Evolutionary conservation across 805 yeast genomes (phyloP), one percentile per base, ranked within the genome.

Genomic region (Metschnikowia peoriensis): DNA sequence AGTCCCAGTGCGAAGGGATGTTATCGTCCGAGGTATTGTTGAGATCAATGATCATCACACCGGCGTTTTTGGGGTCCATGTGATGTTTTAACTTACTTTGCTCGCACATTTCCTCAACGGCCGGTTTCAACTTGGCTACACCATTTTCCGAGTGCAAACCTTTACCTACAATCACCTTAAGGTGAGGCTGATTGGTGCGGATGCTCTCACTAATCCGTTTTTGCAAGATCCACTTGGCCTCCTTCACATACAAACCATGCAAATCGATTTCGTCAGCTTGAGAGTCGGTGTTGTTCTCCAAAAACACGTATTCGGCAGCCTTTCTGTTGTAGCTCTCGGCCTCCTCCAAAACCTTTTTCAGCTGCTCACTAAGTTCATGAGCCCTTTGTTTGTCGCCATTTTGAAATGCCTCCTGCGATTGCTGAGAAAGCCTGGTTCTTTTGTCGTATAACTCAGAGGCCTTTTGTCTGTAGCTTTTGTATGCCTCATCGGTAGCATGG

Each of bases 271-370:
- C 98, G 67, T 89, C 86, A 27, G 78, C 77, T 34, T 80, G 84
- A n/a, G 93, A 85, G 64, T 92, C 97, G 39, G 89, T 81, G 65
- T 93, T 93, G 68, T 93, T 93, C 58, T 88, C 92, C 41, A 85
- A 75, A 67, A 93, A 93, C 1, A 89, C 97, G 63, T 85, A 91
- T 66, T 85, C 89, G 1, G 97, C 97, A 4, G 98, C 99, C 67
- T 84, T 82, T 16, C 76, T 72, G 69, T 92, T 92, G 65, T 77
- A 82, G 38, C 74, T 66, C 42, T 90, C 96, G 35, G 90, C 94
- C 57, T 84, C 70, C 0, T 63, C 69, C 29, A 73, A 75, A 54
- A 82, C 83, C 54, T 77, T 66, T 64, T 89, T 86, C 34, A 93
- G 85, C 64, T 84, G 71, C 38, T 81, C 83, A 47, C 96, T 86